Conservation (phyloP, 2,329 filamentous ascomycete species). For the Camillea tinctor region DNA sequence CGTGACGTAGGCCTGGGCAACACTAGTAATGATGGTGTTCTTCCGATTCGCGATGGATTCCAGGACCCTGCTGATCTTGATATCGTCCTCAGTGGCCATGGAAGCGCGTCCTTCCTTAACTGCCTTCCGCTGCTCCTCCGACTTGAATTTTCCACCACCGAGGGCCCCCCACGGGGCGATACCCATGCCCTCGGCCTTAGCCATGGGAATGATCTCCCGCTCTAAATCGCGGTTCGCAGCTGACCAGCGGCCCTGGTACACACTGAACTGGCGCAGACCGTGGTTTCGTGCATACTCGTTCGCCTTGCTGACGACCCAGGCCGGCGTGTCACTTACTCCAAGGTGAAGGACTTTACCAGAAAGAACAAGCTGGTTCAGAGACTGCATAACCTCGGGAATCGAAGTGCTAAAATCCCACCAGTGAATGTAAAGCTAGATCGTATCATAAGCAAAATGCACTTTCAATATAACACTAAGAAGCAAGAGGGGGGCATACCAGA, state of each 20-base stretch:
- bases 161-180: constrained; percentile 60
- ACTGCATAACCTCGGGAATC: constrained; percentile 68
- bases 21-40: constrained; percentile 54
- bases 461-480: no score
- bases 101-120: constrained; percentile 39
- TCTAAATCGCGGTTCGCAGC: constrained; percentile 65
- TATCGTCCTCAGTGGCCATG: constrained; percentile 51
- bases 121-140: constrained; percentile 44
- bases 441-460: constrained; percentile 11
- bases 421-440: constrained; percentile 55
- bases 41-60: constrained; percentile 59
- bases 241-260: constrained; percentile 67
- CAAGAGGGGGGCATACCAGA: constrained; percentile 39
- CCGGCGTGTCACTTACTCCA: constrained; percentile 66
- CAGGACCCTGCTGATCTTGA: constrained; percentile 54
- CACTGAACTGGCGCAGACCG: constrained; percentile 66
- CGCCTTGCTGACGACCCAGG: constrained; percentile 66
- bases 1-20: constrained; percentile 54
- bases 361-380: constrained; percentile 58
- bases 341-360: constrained; percentile 66
- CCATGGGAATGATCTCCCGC: constrained; percentile 69
- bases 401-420: constrained; percentile 69
- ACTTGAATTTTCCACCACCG: constrained; percentile 51
- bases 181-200: constrained; percentile 58
- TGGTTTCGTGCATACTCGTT: constrained; percentile 70